A percentile compares a stretch with the other conserved stretches of the same genome.
phyloP scores from a whole-genome alignment of 768 basidiomycete genomes.

The Mycena venus region DNA sequence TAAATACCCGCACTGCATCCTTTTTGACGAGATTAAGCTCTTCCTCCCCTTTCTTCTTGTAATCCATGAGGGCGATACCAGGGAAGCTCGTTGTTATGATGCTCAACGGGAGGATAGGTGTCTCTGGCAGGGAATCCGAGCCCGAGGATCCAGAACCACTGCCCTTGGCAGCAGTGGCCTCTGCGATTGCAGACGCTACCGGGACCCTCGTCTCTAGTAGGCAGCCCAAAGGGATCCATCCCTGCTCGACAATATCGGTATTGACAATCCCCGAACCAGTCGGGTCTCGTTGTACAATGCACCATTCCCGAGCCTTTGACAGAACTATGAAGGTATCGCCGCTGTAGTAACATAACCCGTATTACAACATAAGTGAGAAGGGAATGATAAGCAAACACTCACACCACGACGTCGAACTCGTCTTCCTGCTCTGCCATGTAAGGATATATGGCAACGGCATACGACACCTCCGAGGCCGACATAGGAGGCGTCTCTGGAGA shows the following conservation, averaged over 20 bases:
- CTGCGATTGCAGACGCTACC: constrained; percentile 88
- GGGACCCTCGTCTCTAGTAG: constrained; percentile 94
- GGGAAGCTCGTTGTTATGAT: constrained; percentile 98
- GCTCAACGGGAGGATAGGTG: constrained; percentile 85
- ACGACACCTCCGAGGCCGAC: constrained; percentile 76
- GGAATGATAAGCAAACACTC: constrained; percentile 48
- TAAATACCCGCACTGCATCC: constrained; percentile 92
- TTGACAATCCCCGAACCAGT: constrained; percentile 85
- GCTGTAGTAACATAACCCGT: constrained; percentile 63
- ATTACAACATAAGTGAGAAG: constrained; percentile 5
- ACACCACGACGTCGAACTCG: constrained; percentile 98
- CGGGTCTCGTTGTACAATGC: constrained; percentile 97
- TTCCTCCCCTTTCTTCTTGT: constrained; percentile 92
- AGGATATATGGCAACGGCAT: constrained; percentile 98
- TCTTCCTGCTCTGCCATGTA: constrained; percentile 99
- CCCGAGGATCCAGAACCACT: constrained; percentile 41
- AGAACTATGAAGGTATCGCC: constrained; percentile 95
- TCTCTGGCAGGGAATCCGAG: constrained; percentile 53
- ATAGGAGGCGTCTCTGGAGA: constrained; percentile 59
- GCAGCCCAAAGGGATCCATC: constrained; percentile 99
- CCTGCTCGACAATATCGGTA: constrained; percentile 84
- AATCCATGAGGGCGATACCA: constrained; percentile 96
- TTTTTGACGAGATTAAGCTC: constrained; percentile 93
- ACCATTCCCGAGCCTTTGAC: constrained; percentile 96
- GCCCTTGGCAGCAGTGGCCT: constrained; percentile 75